Evolutionary conservation across 345 rosid species (phyloP).

Genomic region (Hirschfeldia incana): DNA sequence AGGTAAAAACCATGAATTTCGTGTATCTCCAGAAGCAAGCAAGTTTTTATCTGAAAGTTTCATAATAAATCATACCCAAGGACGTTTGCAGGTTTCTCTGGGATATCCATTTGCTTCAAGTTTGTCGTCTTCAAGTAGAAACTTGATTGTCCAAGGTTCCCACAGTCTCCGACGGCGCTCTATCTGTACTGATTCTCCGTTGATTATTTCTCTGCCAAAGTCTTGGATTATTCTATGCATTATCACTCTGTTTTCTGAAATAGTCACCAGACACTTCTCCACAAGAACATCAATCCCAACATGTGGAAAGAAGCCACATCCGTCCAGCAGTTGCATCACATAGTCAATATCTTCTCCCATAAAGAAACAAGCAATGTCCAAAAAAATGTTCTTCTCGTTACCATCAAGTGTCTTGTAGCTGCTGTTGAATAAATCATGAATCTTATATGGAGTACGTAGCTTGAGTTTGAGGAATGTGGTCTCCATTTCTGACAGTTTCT

Average conservation of each 20-base stretch:
- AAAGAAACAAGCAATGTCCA: slow-evolving; percentile 34
- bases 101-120: background rate
- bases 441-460: background rate
- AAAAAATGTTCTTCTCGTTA: slow-evolving; percentile 15
- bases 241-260: background rate
- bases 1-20: background rate
- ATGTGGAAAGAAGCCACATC: slow-evolving; percentile 29
- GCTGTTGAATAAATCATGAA: slow-evolving; percentile 2
- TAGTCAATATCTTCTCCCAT: background rate
- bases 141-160: background rate
- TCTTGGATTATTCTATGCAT: slow-evolving; percentile 37
- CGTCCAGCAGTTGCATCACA: slow-evolving; percentile 20
- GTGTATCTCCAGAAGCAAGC: background rate
- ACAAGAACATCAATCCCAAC: slow-evolving; percentile 36
- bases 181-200: background rate
- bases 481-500: background rate
- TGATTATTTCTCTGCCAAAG: slow-evolving; percentile 30
- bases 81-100: background rate
- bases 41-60: background rate
- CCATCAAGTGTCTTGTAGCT: slow-evolving; percentile 13
- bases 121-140: slow-evolving; percentile 25
- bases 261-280: slow-evolving; percentile 27
- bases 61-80: background rate
- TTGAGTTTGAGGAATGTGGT: background rate
- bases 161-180: slow-evolving; percentile 26